Evolutionary conservation across 306 rosid species (phyloP), one percentile per base, ranked within the genome.

Genomic region (Sechiopsis laciniata): DNA sequence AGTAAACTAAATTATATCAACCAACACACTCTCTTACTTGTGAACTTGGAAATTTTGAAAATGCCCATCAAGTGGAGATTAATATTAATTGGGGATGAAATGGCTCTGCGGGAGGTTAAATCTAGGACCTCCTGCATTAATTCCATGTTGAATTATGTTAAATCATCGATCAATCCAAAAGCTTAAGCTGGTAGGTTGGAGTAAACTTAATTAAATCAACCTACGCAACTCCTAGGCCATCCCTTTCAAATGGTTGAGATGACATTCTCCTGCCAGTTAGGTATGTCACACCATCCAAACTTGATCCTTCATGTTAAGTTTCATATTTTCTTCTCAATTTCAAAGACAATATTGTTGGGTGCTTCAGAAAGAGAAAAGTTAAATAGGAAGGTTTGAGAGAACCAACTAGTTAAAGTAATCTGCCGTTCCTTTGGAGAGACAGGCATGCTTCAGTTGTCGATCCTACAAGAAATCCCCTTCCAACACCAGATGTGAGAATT

Each of bases 381-480:
- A 14, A 62, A 61, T 14, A 60, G 19, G 67, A 62, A 62, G n/a
- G 6, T 32, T 26, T 3, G 20, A 60, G 45, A 60, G 21, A 61
- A 61, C 68, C 7, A 61, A 32, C 12, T 29, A 26, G 10, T 56
- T 13, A 6, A 29, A 26, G 45, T 60, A 60, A 60, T 60, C 45
- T 8, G 13, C 12, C 12, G 0, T 5, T 62, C 61, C 50, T 58
- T 24, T 21, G n/a, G 37, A 58, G 35, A 21, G 8, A 21, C 37
- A 22, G 19, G 32, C 35, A 58, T 11, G 32, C n/a, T 22, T 58
- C 63, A 22, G 16, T 58, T 11, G n/a, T 58, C 32, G 14, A 56
- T 26, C 62, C n/a, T 58, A 22, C 37, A 58, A 62, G 69, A 62
- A 62, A 62, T 15, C 22, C 50, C 32, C n/a, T 61, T 61, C 15